These are phyloP conservation scores for Corylus americana DNA, from an alignment of 306 rosid species.

Conservation along the genomic window DNA sequence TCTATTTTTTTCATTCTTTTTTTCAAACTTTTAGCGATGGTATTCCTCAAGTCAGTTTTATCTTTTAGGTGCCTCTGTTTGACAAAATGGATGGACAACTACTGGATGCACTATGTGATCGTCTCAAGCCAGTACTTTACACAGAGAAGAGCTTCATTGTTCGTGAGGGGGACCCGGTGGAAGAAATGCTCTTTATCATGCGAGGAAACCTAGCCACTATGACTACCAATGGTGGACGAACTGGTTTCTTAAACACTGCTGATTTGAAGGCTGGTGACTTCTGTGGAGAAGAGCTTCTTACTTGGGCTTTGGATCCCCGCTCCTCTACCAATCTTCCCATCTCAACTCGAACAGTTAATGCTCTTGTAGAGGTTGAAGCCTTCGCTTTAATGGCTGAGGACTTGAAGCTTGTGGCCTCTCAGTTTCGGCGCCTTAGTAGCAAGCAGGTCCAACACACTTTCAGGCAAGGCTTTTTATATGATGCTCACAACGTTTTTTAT, in stretches of 20 bases:
- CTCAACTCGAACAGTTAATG: constrained; percentile 71
- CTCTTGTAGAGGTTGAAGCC: constrained; percentile 82
- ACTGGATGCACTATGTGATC: constrained; percentile 72
- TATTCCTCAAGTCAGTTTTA: not conserved
- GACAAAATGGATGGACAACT: constrained; percentile 68
- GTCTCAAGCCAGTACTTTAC: constrained; percentile 74
- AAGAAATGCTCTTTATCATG: constrained; percentile 85
- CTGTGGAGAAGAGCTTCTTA: constrained; percentile 94
- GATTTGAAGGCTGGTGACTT: constrained; percentile 77
- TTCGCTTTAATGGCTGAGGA: constrained; percentile 80
- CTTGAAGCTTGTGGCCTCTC: constrained; percentile 69
- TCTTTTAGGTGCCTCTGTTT: constrained; percentile 70
- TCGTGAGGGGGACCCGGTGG: constrained; percentile 91
- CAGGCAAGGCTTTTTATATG: constrained; percentile 52
- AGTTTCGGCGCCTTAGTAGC: constrained; percentile 67
- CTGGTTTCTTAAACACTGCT: constrained; percentile 61
- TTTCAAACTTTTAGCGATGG: not conserved
- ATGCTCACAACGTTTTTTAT: constrained; percentile 1
- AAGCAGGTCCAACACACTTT: constrained; percentile 67
- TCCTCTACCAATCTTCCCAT: constrained; percentile 62
- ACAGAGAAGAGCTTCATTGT: constrained; percentile 61
- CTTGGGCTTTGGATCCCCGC: constrained; percentile 84
- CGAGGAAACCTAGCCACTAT: constrained; percentile 58
- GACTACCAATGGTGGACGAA: constrained; percentile 76
- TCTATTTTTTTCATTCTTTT: not conserved